Evolutionary conservation across 345 rosid species (phyloP), one percentile per base, ranked within the genome.

Genomic region (Ricinus communis): DNA sequence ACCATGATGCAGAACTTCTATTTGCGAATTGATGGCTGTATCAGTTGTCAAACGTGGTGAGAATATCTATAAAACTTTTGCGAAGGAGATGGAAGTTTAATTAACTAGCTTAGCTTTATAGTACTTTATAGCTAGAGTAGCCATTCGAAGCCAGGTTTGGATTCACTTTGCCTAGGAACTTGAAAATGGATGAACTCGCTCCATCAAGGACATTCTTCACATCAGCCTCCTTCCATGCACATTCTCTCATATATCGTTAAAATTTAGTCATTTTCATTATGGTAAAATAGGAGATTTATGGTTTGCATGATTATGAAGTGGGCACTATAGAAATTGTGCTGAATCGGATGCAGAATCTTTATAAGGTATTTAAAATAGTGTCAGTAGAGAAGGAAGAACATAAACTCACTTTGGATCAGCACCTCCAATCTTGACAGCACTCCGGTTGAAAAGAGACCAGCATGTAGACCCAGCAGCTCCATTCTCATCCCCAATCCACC

Each of bases 401-500:
- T 22, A 22, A 70, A 79, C 92, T 85, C 67, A 93, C 95, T 21
- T n/a, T 68, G 88, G 71, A 72, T 94, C 85, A 13, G 85, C 82
- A 68, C 45, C 87, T 9, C 95, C 95, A 33, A 90, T 91, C 57
- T 60, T 71, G 2, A 82, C 95, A 56, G 76, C 69, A 55, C 88
- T 91, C 28, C 82, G 70, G 70, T 94, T 88, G 83, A 87, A 87
- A 66, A 85, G 86, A 36, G 98, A 94, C 97, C 98, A 94, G 81
- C 93, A 86, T 58, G 92, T 87, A 6, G 88, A 73, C 9, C 86
- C 85, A 2, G 97, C 91, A 2, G 72, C 24, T 2, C 96, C 98
- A 57, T 77, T 79, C 87, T 94, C 97, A 24, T 94, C 93, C 3
- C 98, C 97, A 22, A 91, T 50, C 93, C 93, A 90, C 74, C 98